Evolutionary conservation across 495 filamentous ascomycete genomes (phyloP), one percentile per base, ranked within the genome.

Genomic region (Wilcoxina mikolae): DNA sequence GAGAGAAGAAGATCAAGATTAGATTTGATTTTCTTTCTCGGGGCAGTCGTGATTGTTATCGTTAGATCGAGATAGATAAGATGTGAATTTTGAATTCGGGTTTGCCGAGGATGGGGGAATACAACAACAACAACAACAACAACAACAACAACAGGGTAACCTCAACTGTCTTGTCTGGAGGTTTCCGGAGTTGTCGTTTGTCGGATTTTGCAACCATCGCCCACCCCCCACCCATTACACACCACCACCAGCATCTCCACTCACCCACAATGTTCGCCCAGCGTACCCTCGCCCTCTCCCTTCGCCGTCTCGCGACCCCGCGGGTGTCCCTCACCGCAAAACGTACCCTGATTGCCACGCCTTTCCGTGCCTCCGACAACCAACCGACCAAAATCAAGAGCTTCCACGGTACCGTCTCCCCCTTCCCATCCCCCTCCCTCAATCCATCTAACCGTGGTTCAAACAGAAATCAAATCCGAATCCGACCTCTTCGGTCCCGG

Each of bases 401-500:
- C 46, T 62, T 52, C 45, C 52, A 12, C 57, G 57, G 57, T 60
- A 56, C 23, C n/a, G 22, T 3, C 41, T 15, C 51, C 23, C 1
- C 9, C 50, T n/a, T 29, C 31, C 26, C 50, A 20, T 29, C 12
- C 50, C 7, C 9, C 33, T 41, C 10, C 42, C 4, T 5, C 39
- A 24, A 29, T 42, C 42, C 42, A 39, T 9, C 42, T 9, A 25
- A 49, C n/a, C 3, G 24, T 12, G 20, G 20, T 49, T 28, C 46
- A 29, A 57, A 73, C 67, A 98, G 90, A 96, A 61, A 80, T 96
- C 71, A 82, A 80, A 72, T 74, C 67, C 58, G 78, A 82, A 61
- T 74, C 79, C 11, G 91, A 99, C 72, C 84, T 99, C 49, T 31
- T 93, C 55, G 74, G 79, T 56, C 85, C 88, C 39, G 91, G 91